Conservation (phyloP, 345 rosid genomes). For the Citrus medica region DNA sequence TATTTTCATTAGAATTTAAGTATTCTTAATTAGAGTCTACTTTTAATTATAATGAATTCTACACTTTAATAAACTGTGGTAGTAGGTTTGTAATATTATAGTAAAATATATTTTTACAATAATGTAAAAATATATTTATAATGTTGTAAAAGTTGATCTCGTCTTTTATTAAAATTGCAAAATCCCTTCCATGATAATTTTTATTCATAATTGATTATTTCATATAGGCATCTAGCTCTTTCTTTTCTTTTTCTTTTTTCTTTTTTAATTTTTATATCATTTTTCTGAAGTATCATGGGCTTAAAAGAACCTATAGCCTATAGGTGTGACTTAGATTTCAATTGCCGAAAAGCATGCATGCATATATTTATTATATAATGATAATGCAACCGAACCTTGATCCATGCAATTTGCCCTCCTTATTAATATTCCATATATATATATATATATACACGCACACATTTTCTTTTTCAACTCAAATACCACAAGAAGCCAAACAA, state of each 20-base stretch:
- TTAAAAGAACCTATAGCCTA: background rate
- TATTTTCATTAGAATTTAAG: too few species aligned
- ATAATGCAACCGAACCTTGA: background rate
- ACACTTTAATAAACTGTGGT: too few species aligned
- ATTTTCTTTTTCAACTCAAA: background rate
- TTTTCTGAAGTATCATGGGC: background rate
- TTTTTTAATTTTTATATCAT: background rate
- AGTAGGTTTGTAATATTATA: too few species aligned
- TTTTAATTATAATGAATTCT: too few species aligned
- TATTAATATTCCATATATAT: background rate
- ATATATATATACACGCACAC: too few species aligned
- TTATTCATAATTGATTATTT: background rate
- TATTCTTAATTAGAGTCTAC: too few species aligned
- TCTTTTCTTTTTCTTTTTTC: too few species aligned
- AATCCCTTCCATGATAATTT: too few species aligned
- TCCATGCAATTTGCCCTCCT: slow-evolving; percentile 5
- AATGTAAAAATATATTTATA: too few species aligned
- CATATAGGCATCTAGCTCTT: background rate
- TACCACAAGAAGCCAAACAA: background rate
- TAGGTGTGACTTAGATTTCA: background rate
- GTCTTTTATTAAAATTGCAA: too few species aligned
- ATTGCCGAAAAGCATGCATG: background rate
- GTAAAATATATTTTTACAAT: too few species aligned
- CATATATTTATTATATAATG: background rate
- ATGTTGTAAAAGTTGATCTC: too few species aligned